Base-by-base conservation (phyloP, 192 early-diverging fungal species). In the Backusella westeae region DNA sequence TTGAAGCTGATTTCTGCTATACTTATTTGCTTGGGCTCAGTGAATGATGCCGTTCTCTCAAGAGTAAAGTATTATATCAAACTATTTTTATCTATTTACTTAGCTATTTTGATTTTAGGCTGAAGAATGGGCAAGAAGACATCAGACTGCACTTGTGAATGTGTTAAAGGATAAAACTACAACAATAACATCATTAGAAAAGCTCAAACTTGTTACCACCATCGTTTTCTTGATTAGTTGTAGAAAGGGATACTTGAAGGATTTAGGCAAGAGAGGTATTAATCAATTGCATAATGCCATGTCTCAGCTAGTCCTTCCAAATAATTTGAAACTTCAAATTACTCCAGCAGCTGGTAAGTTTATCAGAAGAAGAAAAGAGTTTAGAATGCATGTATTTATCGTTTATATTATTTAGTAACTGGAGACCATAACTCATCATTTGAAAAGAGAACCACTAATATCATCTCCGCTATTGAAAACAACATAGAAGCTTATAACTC, bases 1-100 rank as follows among this genome's bases (percentile, higher is more conserved):
- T 53, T 75, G 8, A 66, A 75, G n/a, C 67, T 75, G 6, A 59
- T 75, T 42, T 39, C 38, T 23, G 74, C 59, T n/a, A 66, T 75
- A n/a, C 38, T 75, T 35, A 34, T 26, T 42, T 42, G 41, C 17
- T 68, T 68, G 26, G 66, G 74, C 29, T 23, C 23, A 34, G 41
- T 68, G 23, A 75, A 75, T 35, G 38, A 42, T 32, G 42, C 66
- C n/a, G 74, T 75, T 29, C 34, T 69, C 10, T 41, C 35, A 23
- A 75, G 41, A 29, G 74, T 75, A 67, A 49, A 66, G 39, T 46
- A 8, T 21, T 41, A 32, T 7, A 19, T 19, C 1, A 12, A 6
- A 14, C 26, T 49, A 5, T 9, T 49, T 6, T 3, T 1, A 19
- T 1, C 6, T 4, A 3, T 12, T 49, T 26, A 23, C 19, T 71